Evolutionary conservation across 2,329 filamentous ascomycete species (phyloP), one percentile per base, ranked within the genome.

Genomic region (Biscogniauxia sp.): DNA sequence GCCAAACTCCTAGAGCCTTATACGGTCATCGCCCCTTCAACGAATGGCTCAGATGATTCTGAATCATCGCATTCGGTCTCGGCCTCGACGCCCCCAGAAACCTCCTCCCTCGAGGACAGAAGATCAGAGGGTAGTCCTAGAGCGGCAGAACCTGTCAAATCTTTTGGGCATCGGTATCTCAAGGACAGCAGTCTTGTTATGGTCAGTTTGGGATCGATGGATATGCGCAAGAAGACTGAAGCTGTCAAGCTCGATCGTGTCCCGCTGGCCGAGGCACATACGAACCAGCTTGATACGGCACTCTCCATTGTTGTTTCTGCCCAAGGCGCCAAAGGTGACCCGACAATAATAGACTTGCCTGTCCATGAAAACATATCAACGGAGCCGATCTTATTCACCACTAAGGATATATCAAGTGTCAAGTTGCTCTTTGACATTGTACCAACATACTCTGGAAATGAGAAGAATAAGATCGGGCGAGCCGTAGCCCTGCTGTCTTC

Each of bases 91-190:
- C 77, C 80, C 1, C 77, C 82, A 1, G 83, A 85, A 28, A 76
- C 76, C 7, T 85, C 85, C 0, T 92, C 89, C 0, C 82, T 88
- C 13, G 85, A 83, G 45, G 84, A 85, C 53, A 79, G 85, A 55
- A 81, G 79, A 37, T 88, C 86, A 54, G 78, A 83, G 69, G 73
- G 79, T 57, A 68, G 74, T 20, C 75, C 81, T 5, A 82, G 87
- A 55, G 77, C 82, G 6, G 80, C 88, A 2, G 92, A 97, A 65
- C 89, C 93, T 5, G 85, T 98, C 66, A 98, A 98, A 77, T 91
- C 92, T 1, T 99, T 98, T 75, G 95, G 95, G 59, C 95, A 99
- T 80, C 88, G 94, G 57, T 99, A 98, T 76, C 83, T 99, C 55
- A 96, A 88, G 19, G 87, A 96, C 56, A 89, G 96, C 70, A 91